Conservation (phyloP, 1,284 basidiomycete species). For the Microbotryomycetes sp. region DNA sequence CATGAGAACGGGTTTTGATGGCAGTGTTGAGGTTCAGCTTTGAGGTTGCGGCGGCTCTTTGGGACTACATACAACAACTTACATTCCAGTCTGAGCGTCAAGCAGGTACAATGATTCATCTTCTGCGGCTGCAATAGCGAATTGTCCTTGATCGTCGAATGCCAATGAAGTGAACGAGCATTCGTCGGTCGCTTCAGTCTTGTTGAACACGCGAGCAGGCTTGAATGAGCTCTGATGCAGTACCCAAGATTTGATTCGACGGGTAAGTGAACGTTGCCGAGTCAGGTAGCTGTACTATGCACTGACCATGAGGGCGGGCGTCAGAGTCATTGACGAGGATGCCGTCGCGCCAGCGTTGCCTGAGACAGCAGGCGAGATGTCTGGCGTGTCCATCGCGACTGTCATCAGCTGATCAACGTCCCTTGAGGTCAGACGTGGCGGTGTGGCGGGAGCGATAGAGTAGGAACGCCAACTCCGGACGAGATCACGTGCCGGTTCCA, state of each 20-base stretch:
- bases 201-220: conserved; percentile 82
- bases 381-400: no score
- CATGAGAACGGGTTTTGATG: background rate
- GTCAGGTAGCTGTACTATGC: background rate
- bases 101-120: conserved; percentile 90
- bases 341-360: no score
- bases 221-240: conserved; percentile 49
- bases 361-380: no score
- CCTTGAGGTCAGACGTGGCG: no score
- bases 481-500: no score
- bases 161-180: conserved; percentile 69
- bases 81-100: conserved; percentile 83
- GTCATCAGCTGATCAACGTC: no score
- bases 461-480: no score
- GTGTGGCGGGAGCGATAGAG: no score
- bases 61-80: conserved; percentile 50
- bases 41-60: background rate
- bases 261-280: background rate
- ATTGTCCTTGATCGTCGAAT: conserved; percentile 86
- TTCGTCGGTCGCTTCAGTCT: conserved; percentile 56
- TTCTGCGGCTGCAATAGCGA: conserved; percentile 78
- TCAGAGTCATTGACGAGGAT: background rate
- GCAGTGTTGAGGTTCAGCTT: background rate
- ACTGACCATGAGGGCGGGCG: conserved; percentile 2
- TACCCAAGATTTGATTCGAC: background rate